Percentiles rank a stretch among this genome's conserved stretches.
Conservation (phyloP, 2,329 filamentous ascomycete species). For the Lachnum nothofagi region DNA sequence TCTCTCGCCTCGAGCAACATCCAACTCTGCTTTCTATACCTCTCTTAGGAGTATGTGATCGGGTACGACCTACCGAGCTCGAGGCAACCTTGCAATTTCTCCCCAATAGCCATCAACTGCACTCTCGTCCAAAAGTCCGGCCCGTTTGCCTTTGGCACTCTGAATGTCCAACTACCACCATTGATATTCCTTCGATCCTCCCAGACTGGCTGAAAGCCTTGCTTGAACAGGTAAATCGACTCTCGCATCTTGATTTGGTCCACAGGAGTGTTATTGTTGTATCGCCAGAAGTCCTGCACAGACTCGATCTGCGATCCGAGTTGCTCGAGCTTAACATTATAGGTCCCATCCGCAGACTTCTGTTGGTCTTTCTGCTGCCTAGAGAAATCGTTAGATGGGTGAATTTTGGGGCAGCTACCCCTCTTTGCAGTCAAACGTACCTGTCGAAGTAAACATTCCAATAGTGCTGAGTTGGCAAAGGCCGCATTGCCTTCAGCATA, state of each 20-base stretch:
- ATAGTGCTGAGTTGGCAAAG: constrained; percentile 73
- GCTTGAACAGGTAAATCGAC: constrained; percentile 74
- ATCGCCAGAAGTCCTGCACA: constrained; percentile 79
- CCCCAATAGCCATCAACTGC: constrained; percentile 75
- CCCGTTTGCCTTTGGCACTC: constrained; percentile 70
- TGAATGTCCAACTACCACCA: constrained; percentile 89
- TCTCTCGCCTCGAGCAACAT: no score
- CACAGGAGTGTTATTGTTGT: constrained; percentile 76
- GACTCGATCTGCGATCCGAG: constrained; percentile 66
- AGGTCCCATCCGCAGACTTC: constrained; percentile 34
- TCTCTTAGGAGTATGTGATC: background rate
- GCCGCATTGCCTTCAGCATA: constrained; percentile 68
- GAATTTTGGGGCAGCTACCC: background rate
- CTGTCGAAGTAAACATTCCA: constrained; percentile 69
- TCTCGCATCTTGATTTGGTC: constrained; percentile 71
- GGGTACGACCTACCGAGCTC: constrained; percentile 53
- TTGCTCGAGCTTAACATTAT: constrained; percentile 48
- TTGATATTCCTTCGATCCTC: constrained; percentile 80
- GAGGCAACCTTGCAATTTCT: constrained; percentile 69
- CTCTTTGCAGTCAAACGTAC: constrained; percentile 32
- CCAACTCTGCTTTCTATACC: no score
- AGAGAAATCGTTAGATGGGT: background rate
- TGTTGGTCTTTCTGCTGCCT: constrained; percentile 32
- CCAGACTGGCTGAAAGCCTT: constrained; percentile 71
- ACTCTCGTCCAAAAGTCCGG: constrained; percentile 77